phyloP scores from a whole-genome alignment of 1,284 basidiomycete species.

The Marasmius fiardii region DNA sequence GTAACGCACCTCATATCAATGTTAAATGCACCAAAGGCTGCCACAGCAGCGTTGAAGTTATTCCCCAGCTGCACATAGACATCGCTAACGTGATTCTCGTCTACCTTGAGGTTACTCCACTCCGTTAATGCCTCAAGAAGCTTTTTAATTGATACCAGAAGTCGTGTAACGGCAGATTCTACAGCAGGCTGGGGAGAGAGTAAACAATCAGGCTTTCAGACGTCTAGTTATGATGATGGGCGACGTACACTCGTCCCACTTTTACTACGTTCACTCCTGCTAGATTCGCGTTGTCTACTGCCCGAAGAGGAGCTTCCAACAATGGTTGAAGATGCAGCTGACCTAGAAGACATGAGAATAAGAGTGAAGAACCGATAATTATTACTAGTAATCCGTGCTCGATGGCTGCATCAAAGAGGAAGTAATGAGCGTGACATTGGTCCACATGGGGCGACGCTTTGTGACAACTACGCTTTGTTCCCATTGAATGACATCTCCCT shows the following conservation, averaged over 20 bases:
- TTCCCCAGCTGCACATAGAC: slow-evolving; percentile 96
- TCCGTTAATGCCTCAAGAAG: slow-evolving; percentile 88
- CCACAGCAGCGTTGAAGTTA: slow-evolving; percentile 93
- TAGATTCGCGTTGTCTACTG: not conserved
- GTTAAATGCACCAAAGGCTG: slow-evolving; percentile 82
- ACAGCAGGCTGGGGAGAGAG: slow-evolving; percentile 56
- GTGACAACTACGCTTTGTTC: no score
- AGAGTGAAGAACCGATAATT: not conserved
- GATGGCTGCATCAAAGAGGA: not conserved
- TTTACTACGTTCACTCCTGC: slow-evolving; percentile 3
- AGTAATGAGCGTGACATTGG: not conserved
- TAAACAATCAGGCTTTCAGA: not conserved
- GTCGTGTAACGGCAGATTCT: slow-evolving; percentile 89
- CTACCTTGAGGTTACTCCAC: slow-evolving; percentile 79
- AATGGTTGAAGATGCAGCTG: not conserved
- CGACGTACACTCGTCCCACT: not conserved
- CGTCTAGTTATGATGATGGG: not conserved
- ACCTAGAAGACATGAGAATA: slow-evolving; percentile 1
- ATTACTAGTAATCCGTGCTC: not conserved
- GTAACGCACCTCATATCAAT: slow-evolving; percentile 86
- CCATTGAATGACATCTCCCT: no score
- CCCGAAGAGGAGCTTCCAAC: not conserved
- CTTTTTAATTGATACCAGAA: slow-evolving; percentile 94
- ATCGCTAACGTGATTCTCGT: slow-evolving; percentile 89
- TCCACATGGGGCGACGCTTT: no score